These are phyloP conservation scores for Acephala macrosclerotiorum DNA, from an alignment of 2,329 filamentous ascomycete genomes.

Conservation along the genomic window DNA sequence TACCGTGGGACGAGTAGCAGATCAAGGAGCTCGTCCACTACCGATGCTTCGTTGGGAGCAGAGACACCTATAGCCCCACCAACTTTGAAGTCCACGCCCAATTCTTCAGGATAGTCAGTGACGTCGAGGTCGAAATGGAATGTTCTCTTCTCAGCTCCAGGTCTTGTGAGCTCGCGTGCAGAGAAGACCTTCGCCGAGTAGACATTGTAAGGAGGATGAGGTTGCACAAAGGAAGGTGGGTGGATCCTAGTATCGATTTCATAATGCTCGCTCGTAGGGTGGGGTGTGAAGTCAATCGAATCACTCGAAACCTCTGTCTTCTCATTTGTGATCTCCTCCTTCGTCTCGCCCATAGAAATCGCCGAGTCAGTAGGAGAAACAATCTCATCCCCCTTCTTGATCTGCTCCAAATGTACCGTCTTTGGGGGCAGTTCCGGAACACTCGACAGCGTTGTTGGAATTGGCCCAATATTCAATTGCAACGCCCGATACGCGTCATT, in stretches of 20 bases:
- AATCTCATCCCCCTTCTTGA: conserved; percentile 50
- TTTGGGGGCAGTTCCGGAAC: conserved; percentile 76
- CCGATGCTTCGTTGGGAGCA: conserved; percentile 79
- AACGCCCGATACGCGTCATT: conserved; percentile 87
- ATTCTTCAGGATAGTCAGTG: conserved; percentile 89
- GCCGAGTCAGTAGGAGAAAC: conserved; percentile 58
- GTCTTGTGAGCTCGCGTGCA: conserved; percentile 84
- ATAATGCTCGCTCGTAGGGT: conserved; percentile 25
- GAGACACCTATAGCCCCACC: conserved; percentile 94
- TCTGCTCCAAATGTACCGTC: conserved; percentile 73
- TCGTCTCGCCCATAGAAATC: conserved; percentile 48
- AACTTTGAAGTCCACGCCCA: conserved; percentile 90
- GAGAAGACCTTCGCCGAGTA: conserved; percentile 88
- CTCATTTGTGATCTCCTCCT: background rate
- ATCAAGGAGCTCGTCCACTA: conserved; percentile 87
- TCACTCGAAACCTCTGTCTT: conserved; percentile 5
- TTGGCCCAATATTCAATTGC: conserved; percentile 75
- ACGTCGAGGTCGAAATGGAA: conserved; percentile 98
- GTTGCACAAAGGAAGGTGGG: conserved; percentile 90
- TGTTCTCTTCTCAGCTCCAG: conserved; percentile 93
- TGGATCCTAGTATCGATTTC: conserved; percentile 67
- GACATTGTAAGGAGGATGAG: conserved; percentile 91
- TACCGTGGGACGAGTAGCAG: conserved; percentile 81
- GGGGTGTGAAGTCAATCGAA: conserved; percentile 45
- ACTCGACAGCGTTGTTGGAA: conserved; percentile 77